A percentile compares a stretch with the other conserved stretches of the same genome.
Conservation (phyloP, 2,329 filamentous ascomycete species). For the Penicillium psychrosexuale region DNA sequence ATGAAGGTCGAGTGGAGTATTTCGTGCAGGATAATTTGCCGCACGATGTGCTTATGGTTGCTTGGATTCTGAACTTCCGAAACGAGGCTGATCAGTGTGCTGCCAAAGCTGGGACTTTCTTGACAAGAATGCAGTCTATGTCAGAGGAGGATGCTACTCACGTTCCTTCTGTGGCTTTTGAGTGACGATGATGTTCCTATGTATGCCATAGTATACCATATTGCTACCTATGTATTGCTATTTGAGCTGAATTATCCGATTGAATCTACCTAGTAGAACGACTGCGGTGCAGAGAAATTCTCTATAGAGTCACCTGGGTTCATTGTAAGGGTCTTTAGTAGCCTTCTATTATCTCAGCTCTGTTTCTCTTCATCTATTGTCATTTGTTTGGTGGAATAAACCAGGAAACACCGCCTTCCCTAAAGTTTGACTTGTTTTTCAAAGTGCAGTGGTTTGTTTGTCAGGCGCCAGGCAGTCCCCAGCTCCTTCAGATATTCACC, state of each 20-base stretch:
- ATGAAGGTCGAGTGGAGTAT: slow-evolving; percentile 7
- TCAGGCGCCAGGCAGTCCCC: not conserved
- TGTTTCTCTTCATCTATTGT: not conserved
- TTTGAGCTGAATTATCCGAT: not conserved
- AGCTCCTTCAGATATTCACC: not conserved
- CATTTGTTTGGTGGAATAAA: not conserved
- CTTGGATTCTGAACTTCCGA: slow-evolving; percentile 2
- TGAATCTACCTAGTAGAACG: not conserved
- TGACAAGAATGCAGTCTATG: not conserved
- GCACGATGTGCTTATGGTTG: slow-evolving; percentile 8
- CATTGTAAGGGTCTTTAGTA: not conserved
- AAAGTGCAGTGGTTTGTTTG: not conserved
- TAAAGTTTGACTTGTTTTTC: not conserved
- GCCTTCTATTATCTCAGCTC: not conserved
- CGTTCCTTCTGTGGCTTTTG: not conserved
- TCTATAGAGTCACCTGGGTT: not conserved
- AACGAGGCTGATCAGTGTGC: slow-evolving; percentile 8
- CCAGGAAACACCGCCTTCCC: not conserved
- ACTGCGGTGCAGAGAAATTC: not conserved
- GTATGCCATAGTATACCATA: not conserved
- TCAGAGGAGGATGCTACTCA: not conserved
- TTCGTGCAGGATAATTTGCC: slow-evolving; percentile 6
- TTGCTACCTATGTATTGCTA: not conserved
- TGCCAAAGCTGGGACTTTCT: not conserved
- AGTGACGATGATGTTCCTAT: not conserved